phyloP scores from a whole-genome alignment of 768 basidiomycete species.

The Lentinula boryana region DNA sequence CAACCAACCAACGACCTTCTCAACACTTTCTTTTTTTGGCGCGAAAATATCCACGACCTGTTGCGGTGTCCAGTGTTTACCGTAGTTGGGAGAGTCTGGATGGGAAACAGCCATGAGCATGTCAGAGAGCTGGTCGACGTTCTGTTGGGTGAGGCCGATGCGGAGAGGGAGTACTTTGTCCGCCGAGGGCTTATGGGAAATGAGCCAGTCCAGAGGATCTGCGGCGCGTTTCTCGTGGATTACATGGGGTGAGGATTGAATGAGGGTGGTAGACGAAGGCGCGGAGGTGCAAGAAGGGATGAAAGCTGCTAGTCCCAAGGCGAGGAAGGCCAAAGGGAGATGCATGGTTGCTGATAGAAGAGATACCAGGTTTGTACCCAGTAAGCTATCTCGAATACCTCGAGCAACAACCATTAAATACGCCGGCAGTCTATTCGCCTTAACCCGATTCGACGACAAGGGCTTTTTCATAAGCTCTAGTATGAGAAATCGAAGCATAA shows the following conservation, averaged over 20 bases:
- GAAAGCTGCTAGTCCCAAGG: background rate
- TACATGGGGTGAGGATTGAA: constrained; percentile 13
- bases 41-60: constrained; percentile 36
- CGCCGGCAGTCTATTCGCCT: background rate
- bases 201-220: constrained; percentile 26
- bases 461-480: background rate
- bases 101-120: constrained; percentile 36
- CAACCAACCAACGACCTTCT: constrained; percentile 35
- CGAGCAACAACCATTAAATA: background rate
- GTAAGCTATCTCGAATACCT: background rate
- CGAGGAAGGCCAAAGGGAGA: background rate
- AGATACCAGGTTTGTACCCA: background rate
- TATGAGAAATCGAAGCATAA: background rate
- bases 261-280: background rate
- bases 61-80: constrained; percentile 37
- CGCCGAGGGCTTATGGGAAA: constrained; percentile 22
- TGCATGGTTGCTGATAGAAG: background rate
- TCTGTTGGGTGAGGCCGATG: constrained; percentile 37
- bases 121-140: constrained; percentile 33
- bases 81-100: constrained; percentile 37
- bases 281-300: background rate
- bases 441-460: background rate
- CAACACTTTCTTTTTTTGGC: constrained; percentile 29
- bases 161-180: constrained; percentile 33
- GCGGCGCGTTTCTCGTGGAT: constrained; percentile 33